These are phyloP conservation scores for Cyberlindnera xylosilytica DNA, from an alignment of 805 yeast species.

Conservation along the genomic window DNA sequence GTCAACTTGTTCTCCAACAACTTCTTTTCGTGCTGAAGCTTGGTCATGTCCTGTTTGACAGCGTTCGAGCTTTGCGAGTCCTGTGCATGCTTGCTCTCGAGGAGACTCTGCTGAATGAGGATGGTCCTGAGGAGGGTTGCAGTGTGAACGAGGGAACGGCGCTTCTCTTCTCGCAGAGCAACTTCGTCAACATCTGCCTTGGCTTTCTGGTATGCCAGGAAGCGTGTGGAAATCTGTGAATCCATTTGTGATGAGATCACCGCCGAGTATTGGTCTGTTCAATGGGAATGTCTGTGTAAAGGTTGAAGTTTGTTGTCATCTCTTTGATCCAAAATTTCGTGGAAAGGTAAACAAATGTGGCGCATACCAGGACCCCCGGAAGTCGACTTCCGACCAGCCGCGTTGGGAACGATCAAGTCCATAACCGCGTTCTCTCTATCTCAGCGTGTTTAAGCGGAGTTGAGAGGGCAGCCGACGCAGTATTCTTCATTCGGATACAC, in stretches of 20 bases:
- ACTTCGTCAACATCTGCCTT: constrained; percentile 5
- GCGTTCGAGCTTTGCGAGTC: constrained; percentile 15
- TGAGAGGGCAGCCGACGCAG: no score
- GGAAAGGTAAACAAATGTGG: constrained; percentile 4
- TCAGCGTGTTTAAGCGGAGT: no score
- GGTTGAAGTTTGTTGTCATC: not conserved
- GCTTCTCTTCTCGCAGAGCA: constrained; percentile 14
- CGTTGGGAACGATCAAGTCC: not conserved
- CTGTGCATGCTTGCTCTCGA: constrained; percentile 14
- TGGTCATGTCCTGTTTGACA: constrained; percentile 22
- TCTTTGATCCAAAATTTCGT: no score
- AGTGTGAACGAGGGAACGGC: constrained; percentile 19
- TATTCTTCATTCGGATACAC: no score
- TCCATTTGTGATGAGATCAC: not conserved
- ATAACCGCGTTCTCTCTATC: no score
- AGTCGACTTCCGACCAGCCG: not conserved
- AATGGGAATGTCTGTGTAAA: no score
- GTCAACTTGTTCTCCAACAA: constrained; percentile 22
- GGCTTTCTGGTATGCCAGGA: constrained; percentile 10
- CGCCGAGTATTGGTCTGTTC: not conserved
- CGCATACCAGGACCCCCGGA: not conserved
- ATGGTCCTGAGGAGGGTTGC: constrained; percentile 20
- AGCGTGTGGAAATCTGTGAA: not conserved
- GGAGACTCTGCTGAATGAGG: constrained; percentile 16
- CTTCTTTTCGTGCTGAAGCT: constrained; percentile 23